Evolutionary conservation across 1,284 basidiomycete genomes (phyloP).

Genomic region (Rhodotorula sp.): DNA sequence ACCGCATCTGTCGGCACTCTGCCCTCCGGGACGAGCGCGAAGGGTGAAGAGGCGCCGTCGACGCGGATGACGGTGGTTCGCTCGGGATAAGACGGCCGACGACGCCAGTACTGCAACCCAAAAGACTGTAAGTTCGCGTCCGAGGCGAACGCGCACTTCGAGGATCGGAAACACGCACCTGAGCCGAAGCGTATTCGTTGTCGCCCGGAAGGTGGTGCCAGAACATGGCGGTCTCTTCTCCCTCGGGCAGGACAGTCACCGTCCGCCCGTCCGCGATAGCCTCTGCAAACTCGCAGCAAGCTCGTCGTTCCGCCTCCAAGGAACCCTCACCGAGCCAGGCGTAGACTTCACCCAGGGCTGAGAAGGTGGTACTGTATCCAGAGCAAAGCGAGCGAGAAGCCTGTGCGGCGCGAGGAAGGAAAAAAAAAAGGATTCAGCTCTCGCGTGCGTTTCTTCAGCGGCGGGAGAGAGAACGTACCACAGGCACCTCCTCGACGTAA

Average conservation of each 20-base stretch:
- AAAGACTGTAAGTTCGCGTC: too few relatives aligned
- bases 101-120: constrained; percentile 17
- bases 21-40: not conserved
- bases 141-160: too few relatives aligned
- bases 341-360: constrained; percentile 30
- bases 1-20: not conserved
- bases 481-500: constrained; percentile 25
- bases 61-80: constrained; percentile 1
- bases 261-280: constrained; percentile 28
- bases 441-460: not conserved
- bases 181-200: constrained; percentile 18
- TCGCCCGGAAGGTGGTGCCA: constrained; percentile 25
- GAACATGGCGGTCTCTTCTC: constrained; percentile 27
- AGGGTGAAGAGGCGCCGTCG: not conserved
- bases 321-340: constrained; percentile 34
- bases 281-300: constrained; percentile 32
- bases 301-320: constrained; percentile 14
- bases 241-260: constrained; percentile 17
- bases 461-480: constrained; percentile 16
- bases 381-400: constrained; percentile 25
- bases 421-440: not conserved
- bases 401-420: not conserved
- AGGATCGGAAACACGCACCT: constrained; percentile 15
- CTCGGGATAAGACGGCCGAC: constrained; percentile 1
- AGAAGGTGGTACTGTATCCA: constrained; percentile 23